Conservation (phyloP, 768 basidiomycete species). For the Clavulina sp. region DNA sequence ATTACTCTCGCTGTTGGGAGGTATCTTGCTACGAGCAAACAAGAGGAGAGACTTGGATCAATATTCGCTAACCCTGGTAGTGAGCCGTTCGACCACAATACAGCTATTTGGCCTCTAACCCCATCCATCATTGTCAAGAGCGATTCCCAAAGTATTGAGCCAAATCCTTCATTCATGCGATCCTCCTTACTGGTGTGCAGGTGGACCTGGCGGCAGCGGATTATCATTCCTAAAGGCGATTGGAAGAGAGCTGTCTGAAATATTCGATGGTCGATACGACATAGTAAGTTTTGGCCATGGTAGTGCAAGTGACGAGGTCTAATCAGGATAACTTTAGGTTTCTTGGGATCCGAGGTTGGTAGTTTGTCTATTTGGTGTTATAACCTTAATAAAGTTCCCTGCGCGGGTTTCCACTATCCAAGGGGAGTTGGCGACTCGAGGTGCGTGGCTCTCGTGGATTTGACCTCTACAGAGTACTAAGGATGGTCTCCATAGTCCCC, state of each 20-base stretch:
- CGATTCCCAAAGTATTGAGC: no score
- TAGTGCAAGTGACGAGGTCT: no score
- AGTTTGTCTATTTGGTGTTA: no score
- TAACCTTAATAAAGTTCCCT: neutral
- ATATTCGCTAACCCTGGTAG: constrained; percentile 19
- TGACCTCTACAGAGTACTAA: neutral
- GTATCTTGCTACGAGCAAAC: constrained; percentile 16
- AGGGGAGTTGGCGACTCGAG: constrained; percentile 19
- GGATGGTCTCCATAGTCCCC: constrained; percentile 12
- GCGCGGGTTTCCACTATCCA: neutral
- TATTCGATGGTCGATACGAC: constrained; percentile 13
- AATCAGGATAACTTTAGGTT: neutral
- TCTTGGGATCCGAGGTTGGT: constrained; percentile 14
- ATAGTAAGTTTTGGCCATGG: constrained; percentile 10
- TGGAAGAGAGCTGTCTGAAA: constrained; percentile 9
- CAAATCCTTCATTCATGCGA: no score
- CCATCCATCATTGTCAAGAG: no score
- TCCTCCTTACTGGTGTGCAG: no score
- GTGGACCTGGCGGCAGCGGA: constrained; percentile 9
- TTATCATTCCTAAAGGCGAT: constrained; percentile 15
- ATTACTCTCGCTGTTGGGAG: constrained; percentile 19
- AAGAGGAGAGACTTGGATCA: constrained; percentile 15
- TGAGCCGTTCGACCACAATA: neutral
- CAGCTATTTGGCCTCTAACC: no score
- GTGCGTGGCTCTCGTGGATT: no score